These are phyloP conservation scores for Nakaseomyces nivariensis DNA, from an alignment of 1,139 yeast species.

Conservation along the genomic window DNA sequence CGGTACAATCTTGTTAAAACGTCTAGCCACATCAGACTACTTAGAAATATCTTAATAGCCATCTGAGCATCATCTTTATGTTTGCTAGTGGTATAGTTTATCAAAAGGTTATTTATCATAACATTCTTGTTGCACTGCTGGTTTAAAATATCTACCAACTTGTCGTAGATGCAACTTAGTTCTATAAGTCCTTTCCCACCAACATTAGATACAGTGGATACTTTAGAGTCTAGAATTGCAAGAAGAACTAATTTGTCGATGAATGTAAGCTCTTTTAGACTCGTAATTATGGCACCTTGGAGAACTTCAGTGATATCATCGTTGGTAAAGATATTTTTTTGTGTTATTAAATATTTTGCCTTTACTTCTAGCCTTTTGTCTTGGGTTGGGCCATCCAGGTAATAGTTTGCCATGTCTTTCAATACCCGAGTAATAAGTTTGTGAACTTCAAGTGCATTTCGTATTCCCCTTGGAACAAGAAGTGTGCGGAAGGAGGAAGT, in stretches of 20 bases:
- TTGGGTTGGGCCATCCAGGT: neutral
- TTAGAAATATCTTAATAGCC: neutral
- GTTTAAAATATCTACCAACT: neutral
- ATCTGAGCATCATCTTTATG: neutral
- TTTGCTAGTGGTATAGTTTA: neutral
- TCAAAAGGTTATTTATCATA: neutral
- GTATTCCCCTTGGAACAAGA: neutral
- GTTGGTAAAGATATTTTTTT: neutral
- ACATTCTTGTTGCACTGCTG: neutral
- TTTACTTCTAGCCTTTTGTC: neutral
- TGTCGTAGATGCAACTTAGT: neutral
- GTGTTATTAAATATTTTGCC: neutral
- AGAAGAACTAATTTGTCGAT: constrained; percentile 1
- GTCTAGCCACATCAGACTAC: constrained; percentile 3
- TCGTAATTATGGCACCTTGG: neutral
- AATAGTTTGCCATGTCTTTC: neutral
- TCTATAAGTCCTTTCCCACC: neutral
- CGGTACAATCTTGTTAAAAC: neutral
- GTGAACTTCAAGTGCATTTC: neutral
- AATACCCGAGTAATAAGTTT: neutral
- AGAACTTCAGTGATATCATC: neutral
- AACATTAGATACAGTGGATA: neutral
- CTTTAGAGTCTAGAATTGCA: neutral
- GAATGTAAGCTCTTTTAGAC: neutral
- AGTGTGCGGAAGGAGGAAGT: too few species aligned